Evolutionary conservation across 2,329 filamentous ascomycete genomes (phyloP).

Genomic region (Zelopaecilomyces penicillatus): DNA sequence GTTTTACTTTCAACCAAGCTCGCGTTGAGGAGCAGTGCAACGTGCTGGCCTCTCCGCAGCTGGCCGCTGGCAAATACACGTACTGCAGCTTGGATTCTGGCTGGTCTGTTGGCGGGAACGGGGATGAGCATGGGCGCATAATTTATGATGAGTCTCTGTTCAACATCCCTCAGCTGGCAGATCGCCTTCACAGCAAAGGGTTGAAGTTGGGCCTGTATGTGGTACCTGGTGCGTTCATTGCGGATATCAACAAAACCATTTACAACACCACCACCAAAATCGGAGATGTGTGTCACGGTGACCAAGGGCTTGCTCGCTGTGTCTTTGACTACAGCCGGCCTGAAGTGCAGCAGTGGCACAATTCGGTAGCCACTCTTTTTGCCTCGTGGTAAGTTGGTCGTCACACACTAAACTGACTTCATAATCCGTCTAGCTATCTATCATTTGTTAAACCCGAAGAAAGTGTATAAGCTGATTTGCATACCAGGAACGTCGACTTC

Average conservation of each 20-base stretch:
- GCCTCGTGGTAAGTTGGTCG: conserved; percentile 10
- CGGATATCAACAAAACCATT: conserved; percentile 12
- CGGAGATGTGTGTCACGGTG: conserved; percentile 11
- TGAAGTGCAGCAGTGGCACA: conserved; percentile 12
- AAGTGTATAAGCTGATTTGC: no score
- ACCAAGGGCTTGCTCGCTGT: conserved; percentile 13
- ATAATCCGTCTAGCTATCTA: neutral
- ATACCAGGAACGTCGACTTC: conserved; percentile 11
- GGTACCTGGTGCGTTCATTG: conserved; percentile 13
- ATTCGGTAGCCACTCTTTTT: conserved; percentile 12
- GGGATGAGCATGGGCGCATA: conserved; percentile 13
- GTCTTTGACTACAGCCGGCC: conserved; percentile 11
- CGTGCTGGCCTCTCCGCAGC: conserved; percentile 3
- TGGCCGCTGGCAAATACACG: conserved; percentile 7
- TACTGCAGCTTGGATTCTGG: conserved; percentile 14
- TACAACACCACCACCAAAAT: conserved; percentile 10
- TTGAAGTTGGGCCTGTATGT: conserved; percentile 12
- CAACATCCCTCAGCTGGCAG: conserved; percentile 10
- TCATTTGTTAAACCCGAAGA: neutral
- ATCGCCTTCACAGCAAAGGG: conserved; percentile 12
- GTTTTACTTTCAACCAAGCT: conserved; percentile 11
- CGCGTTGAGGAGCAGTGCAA: conserved; percentile 13
- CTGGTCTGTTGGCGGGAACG: conserved; percentile 14
- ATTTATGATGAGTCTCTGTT: conserved; percentile 11
- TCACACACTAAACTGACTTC: neutral